Evolutionary conservation across 148 eudicot species (phyloP), one percentile per base, ranked within the genome.

Genomic region (Oxyria digyna): DNA sequence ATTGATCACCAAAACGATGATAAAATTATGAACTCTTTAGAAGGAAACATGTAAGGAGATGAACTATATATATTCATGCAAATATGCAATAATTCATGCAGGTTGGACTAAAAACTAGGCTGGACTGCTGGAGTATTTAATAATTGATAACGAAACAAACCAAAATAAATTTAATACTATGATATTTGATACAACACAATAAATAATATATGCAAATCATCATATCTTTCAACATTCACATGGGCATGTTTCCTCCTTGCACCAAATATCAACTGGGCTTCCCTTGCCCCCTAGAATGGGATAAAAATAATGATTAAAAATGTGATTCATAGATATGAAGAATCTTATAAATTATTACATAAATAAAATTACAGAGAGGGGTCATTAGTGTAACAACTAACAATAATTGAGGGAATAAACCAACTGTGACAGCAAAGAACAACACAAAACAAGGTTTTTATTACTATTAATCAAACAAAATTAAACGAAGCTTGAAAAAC

Each of bases 381-480:
- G 50, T 41, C 68, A 50, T 64, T 50, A 69, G 37, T 18, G 5
- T 29, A 71, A 63, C 42, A 72, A 75, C 49, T n/a, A n/a, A n/a
- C 45, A 49, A 52, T 67, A 64, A 70, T 46, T 74, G 33, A 64
- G 65, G 38, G 64, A 75, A 62, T 50, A 57, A 75, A 50, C 69
- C 65, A 59, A 59, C 65, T 59, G 65, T 59, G 65, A 59, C 65
- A 59, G 37, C 38, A 59, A 59, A 59, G 64, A 66, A 9, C 43
- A 66, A 37, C 69, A 66, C 65, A 59, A 59, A 59, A 59, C 65
- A 59, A 2, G 65, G 38, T 59, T 59, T 59, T 59, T 59, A 31
- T 59, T 59, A 15, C 9, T 59, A 59, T 29, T 59, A 29, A 13
- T 27, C 65, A 59, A 59, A 59, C 3, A 14, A 59, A 59, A n/a